A percentile compares a stretch with the other conserved stretches of the same genome.
phyloP scores from a whole-genome alignment of 352 stramenopile species.

The Globisporangium recalcitrans region DNA sequence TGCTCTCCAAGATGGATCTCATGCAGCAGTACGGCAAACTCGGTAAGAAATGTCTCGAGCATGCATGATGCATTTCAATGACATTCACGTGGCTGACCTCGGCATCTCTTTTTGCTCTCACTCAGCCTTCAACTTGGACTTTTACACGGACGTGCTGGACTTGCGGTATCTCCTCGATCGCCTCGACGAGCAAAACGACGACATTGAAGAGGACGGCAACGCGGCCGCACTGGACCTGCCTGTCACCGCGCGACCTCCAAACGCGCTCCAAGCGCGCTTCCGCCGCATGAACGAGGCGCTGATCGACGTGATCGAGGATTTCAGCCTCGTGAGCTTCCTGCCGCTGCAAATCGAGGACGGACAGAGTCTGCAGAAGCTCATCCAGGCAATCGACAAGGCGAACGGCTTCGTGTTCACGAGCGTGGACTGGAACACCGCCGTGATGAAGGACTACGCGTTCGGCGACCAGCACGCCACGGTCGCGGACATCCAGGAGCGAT shows the following conservation, averaged over 20 bases:
- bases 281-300: conserved; percentile 80
- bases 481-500: conserved; percentile 65
- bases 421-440: conserved; percentile 72
- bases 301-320: conserved; percentile 85
- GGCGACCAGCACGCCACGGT: conserved; percentile 42
- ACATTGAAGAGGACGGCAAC: conserved; percentile 33
- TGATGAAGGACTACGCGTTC: conserved; percentile 70
- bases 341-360: conserved; percentile 79
- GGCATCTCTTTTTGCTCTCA: conserved; percentile 4
- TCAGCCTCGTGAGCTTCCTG: conserved; percentile 80
- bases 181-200: conserved; percentile 60
- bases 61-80: not conserved
- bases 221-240: conserved; percentile 26
- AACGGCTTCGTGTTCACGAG: conserved; percentile 81
- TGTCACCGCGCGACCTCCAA: conserved; percentile 26
- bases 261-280: conserved; percentile 44
- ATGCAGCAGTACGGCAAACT: conserved; percentile 90
- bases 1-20: conserved; percentile 99
- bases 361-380: conserved; percentile 51
- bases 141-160: conserved; percentile 86
- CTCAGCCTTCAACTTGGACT: conserved; percentile 81
- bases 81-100: not conserved
- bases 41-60: conserved; percentile 21
- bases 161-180: conserved; percentile 77
- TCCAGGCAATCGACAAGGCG: conserved; percentile 77